Evolutionary conservation across 2,329 filamentous ascomycete genomes (phyloP).

Genomic region (Pestalotiopsis sp.): DNA sequence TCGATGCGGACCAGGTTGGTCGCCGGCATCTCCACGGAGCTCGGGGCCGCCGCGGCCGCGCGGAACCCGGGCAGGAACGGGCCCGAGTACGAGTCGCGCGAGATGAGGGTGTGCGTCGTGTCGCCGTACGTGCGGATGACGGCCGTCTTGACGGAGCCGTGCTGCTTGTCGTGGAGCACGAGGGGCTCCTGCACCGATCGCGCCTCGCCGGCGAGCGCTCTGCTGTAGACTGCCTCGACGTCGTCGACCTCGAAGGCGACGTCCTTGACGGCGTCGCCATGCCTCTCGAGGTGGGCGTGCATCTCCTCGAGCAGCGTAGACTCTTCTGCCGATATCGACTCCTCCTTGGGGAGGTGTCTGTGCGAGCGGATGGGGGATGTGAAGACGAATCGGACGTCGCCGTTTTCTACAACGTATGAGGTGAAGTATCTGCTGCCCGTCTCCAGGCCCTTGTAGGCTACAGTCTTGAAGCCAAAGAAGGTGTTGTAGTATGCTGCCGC

Average conservation of each 20-base stretch:
- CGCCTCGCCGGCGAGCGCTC: conserved; percentile 69
- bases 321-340: conserved; percentile 66
- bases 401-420: conserved; percentile 82
- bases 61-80: conserved; percentile 84
- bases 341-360: conserved; percentile 55
- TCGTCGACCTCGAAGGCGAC: conserved; percentile 94
- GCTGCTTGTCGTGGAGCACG: conserved; percentile 55
- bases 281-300: conserved; percentile 79
- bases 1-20: conserved; percentile 79
- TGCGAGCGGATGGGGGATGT: conserved; percentile 76
- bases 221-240: conserved; percentile 76
- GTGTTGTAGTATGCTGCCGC: conserved; percentile 86
- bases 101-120: conserved; percentile 90
- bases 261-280: conserved; percentile 94
- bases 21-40: conserved; percentile 54
- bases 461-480: conserved; percentile 80
- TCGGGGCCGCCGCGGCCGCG: conserved; percentile 44
- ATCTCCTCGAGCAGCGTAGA: conserved; percentile 71
- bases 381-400: conserved; percentile 78
- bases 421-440: conserved; percentile 81
- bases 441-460: conserved; percentile 88
- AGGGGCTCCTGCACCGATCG: conserved; percentile 64
- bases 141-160: conserved; percentile 72
- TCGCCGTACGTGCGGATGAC: conserved; percentile 92
- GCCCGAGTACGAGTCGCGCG: conserved; percentile 70